These are phyloP conservation scores for Pythium periplocum DNA, from an alignment of 352 stramenopile genomes.

Conservation along the genomic window DNA sequence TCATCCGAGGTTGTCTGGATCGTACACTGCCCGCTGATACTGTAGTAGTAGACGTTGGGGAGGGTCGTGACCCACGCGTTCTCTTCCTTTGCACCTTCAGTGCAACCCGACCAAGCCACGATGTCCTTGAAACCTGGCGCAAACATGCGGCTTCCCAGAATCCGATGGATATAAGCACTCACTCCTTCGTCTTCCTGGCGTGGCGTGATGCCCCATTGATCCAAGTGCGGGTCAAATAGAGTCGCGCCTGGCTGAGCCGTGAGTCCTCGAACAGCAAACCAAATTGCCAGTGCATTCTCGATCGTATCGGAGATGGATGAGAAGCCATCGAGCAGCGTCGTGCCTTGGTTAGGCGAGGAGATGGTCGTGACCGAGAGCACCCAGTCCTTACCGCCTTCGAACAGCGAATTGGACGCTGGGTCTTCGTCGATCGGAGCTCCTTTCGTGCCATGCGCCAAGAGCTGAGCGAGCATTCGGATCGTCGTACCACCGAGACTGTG, in stretches of 20 bases:
- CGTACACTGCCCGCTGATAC: not conserved
- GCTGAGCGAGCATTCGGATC: conserved; percentile 19
- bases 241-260: too few relatives aligned
- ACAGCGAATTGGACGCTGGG: conserved; percentile 1
- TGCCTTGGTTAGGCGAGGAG: too few relatives aligned
- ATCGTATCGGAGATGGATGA: too few relatives aligned
- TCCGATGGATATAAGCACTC: conserved; percentile 29
- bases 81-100: conserved; percentile 36
- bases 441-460: conserved; percentile 21
- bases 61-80: conserved; percentile 39
- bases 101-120: conserved; percentile 41
- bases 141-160: conserved; percentile 37
- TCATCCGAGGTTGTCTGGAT: too few relatives aligned
- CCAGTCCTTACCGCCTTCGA: conserved; percentile 7
- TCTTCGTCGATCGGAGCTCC: conserved; percentile 21
- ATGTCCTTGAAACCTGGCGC: conserved; percentile 35
- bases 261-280: too few relatives aligned
- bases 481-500: conserved; percentile 24
- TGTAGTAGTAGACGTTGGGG: conserved; percentile 55
- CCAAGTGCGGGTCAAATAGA: conserved; percentile 31
- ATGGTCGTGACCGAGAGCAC: not conserved
- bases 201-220: conserved; percentile 35
- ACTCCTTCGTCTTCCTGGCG: conserved; percentile 26
- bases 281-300: too few relatives aligned
- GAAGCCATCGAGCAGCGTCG: too few relatives aligned